Conservation (phyloP, 2,329 filamentous ascomycete genomes). For the Fusarium globosum region DNA sequence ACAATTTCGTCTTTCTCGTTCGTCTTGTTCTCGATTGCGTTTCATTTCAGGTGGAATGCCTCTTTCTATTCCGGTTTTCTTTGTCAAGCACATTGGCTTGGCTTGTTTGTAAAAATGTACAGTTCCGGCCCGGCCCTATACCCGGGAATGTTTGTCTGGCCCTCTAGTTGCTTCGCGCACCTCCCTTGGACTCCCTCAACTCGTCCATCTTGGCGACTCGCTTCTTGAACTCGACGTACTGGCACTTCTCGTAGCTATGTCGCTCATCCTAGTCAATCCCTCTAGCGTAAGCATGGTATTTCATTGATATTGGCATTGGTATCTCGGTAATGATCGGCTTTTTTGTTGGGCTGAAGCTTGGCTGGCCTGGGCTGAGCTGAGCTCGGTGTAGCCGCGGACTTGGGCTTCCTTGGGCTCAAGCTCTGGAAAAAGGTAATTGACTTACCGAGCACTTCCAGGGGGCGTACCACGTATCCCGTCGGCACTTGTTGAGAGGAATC, state of each 20-base stretch:
- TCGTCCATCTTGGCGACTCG: constrained; percentile 99
- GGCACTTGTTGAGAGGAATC: constrained; percentile 96
- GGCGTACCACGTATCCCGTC: constrained; percentile 89
- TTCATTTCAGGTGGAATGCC: constrained; percentile 35
- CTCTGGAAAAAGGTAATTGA: constrained; percentile 31
- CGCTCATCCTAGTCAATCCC: constrained; percentile 78
- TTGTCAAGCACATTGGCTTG: constrained; percentile 36
- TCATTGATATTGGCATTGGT: constrained; percentile 13
- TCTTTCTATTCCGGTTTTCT: constrained; percentile 45
- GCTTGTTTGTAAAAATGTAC: constrained; percentile 49
- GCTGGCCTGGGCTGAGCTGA: not conserved
- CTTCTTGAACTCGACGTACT: constrained; percentile 99
- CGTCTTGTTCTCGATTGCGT: constrained; percentile 14
- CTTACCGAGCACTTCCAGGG: constrained; percentile 98
- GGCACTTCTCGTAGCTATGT: constrained; percentile 99
- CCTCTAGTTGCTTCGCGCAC: constrained; percentile 83
- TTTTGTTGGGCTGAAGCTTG: constrained; percentile 9
- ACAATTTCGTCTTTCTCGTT: constrained; percentile 9
- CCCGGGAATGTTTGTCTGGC: constrained; percentile 20
- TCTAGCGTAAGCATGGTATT: constrained; percentile 38
- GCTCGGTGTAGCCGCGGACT: constrained; percentile 12
- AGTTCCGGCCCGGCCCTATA: constrained; percentile 41
- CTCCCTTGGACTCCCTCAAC: constrained; percentile 85
- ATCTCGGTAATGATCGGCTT: constrained; percentile 25
- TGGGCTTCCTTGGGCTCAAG: constrained; percentile 3